Evolutionary conservation across 2,329 filamentous ascomycete species (phyloP).

Genomic region (Ascosphaera pollenicola): DNA sequence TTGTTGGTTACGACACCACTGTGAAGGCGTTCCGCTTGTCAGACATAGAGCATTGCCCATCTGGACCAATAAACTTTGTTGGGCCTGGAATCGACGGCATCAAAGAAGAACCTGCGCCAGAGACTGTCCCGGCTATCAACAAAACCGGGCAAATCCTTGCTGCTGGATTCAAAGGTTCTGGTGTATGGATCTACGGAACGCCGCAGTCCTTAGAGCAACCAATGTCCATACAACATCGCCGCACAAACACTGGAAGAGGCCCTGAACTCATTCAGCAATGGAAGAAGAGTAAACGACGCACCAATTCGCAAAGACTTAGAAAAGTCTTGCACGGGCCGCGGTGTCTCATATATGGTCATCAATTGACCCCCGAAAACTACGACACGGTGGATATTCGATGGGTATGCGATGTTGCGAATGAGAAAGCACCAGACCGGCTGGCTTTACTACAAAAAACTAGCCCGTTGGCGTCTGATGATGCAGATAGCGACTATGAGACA

Average conservation of each 20-base stretch:
- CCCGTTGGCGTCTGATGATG: too few relatives aligned
- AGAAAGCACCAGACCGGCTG: too few relatives aligned
- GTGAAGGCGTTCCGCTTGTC: conserved; percentile 62
- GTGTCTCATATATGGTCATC: conserved; percentile 44
- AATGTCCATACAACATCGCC: conserved; percentile 12
- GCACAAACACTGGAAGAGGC: conserved; percentile 5
- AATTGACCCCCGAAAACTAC: conserved; percentile 41
- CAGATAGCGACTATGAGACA: too few relatives aligned
- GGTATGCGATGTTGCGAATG: too few relatives aligned
- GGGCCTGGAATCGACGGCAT: conserved; percentile 31
- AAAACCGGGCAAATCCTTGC: conserved; percentile 48
- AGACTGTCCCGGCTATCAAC: conserved; percentile 47
- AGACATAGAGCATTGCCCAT: conserved; percentile 49
- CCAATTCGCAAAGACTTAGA: conserved; percentile 11
- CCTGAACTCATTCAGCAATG: background rate
- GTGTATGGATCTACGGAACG: conserved; percentile 60
- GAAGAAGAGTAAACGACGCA: conserved; percentile 1
- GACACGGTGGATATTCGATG: conserved; percentile 24
- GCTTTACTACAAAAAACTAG: too few relatives aligned
- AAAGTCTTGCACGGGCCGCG: conserved; percentile 30
- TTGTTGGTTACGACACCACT: conserved; percentile 55
- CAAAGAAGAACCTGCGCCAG: conserved; percentile 40
- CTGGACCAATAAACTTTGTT: conserved; percentile 60
- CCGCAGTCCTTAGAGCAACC: conserved; percentile 31
- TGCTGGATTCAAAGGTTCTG: conserved; percentile 47